Evolutionary conservation across 768 basidiomycete genomes (phyloP).

Genomic region (Amanita rimosa): DNA sequence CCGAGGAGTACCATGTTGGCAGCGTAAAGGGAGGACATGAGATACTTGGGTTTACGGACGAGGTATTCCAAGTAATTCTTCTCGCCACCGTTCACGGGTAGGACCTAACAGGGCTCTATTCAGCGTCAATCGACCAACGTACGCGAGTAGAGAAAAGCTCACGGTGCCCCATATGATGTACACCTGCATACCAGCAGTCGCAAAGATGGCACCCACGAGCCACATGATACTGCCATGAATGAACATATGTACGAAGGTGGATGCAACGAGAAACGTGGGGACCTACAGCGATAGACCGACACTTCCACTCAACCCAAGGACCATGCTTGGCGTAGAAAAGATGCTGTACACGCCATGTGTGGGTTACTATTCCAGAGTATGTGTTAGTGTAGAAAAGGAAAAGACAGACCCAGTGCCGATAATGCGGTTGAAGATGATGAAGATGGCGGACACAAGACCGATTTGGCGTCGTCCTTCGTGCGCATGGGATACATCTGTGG

Average conservation of each 20-base stretch:
- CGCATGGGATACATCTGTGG: not conserved
- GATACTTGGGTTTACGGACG: slow-evolving; percentile 41
- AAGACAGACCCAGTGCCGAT: slow-evolving; percentile 23
- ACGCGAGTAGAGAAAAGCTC: slow-evolving; percentile 8
- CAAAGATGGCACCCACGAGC: slow-evolving; percentile 55
- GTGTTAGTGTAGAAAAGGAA: not conserved
- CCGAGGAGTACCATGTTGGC: slow-evolving; percentile 39
- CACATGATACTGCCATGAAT: slow-evolving; percentile 33
- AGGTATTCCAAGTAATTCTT: slow-evolving; percentile 62
- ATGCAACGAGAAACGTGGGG: slow-evolving; percentile 24
- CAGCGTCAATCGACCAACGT: not conserved
- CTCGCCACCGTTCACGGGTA: slow-evolving; percentile 57
- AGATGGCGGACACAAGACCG: slow-evolving; percentile 20
- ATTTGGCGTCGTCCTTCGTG: slow-evolving; percentile 11
- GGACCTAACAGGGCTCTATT: slow-evolving; percentile 21
- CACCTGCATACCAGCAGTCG: slow-evolving; percentile 55
- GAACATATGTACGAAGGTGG: slow-evolving; percentile 11
- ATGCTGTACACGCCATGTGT: not conserved
- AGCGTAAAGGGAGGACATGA: slow-evolving; percentile 46
- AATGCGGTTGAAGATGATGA: slow-evolving; percentile 27
- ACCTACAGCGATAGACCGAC: no score
- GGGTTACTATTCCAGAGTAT: no score
- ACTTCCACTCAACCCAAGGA: not conserved
- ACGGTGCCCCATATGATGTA: slow-evolving; percentile 72
- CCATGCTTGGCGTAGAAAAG: not conserved